phyloP scores from a whole-genome alignment of 2,329 filamentous ascomycete genomes.

The Thelonectria olida region DNA sequence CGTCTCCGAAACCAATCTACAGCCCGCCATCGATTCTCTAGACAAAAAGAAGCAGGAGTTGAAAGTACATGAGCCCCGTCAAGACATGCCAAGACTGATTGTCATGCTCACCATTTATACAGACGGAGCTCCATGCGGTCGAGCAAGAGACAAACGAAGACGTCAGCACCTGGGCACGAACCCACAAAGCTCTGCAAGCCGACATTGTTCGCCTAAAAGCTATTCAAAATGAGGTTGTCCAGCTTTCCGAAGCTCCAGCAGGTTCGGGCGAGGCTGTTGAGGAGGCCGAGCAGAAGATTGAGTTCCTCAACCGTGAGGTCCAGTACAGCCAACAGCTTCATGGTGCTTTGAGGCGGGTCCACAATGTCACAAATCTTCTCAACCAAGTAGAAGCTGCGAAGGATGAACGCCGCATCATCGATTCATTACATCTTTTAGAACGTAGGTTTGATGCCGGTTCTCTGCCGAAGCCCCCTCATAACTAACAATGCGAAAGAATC shows the following conservation, averaged over 20 bases:
- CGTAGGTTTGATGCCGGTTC: constrained; percentile 49
- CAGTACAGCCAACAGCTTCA: constrained; percentile 68
- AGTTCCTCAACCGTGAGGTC: constrained; percentile 66
- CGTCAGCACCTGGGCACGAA: constrained; percentile 85
- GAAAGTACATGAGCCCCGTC: constrained; percentile 45
- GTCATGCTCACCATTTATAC: constrained; percentile 29
- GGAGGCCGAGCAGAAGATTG: constrained; percentile 62
- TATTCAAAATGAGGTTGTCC: constrained; percentile 82
- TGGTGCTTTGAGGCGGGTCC: constrained; percentile 60
- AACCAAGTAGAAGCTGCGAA: constrained; percentile 68
- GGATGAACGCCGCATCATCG: constrained; percentile 63
- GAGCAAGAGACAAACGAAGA: constrained; percentile 82
- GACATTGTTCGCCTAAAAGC: constrained; percentile 85
- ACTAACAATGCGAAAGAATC: constrained; percentile 54
- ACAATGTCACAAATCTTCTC: constrained; percentile 68
- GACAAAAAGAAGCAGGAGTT: constrained; percentile 47
- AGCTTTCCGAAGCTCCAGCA: constrained; percentile 73
- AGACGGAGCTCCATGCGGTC: constrained; percentile 75
- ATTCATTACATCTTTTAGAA: constrained; percentile 66
- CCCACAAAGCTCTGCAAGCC: constrained; percentile 84
- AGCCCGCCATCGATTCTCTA: constrained; percentile 52
- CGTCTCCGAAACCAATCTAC: constrained; percentile 49
- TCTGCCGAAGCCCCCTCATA: background rate
- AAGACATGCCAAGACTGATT: background rate
- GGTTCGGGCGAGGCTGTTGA: constrained; percentile 61